A percentile compares a stretch with the other conserved stretches of the same genome.
Evolutionary conservation across 108 stramenopile species (phyloP).

Genomic region (Pinguiococcus pyrenoidosus): DNA sequence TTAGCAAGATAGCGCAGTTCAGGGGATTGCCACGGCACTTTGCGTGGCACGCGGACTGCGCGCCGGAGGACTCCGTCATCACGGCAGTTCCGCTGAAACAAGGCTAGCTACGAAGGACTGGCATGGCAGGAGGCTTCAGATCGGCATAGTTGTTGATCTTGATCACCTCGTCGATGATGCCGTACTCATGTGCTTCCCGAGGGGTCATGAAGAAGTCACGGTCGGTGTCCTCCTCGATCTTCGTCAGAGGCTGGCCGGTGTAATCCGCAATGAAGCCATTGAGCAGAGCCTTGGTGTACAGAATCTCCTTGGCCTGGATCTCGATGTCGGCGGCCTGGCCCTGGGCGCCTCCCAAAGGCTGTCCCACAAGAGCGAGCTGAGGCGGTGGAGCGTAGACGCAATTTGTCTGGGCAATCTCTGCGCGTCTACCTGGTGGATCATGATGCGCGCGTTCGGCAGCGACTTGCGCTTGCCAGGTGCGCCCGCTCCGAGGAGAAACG

Average conservation of each 20-base stretch:
- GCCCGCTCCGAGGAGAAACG: constrained; percentile 82
- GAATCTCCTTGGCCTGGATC: constrained; percentile 92
- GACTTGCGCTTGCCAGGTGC: constrained; percentile 65
- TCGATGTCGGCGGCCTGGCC: constrained; percentile 91
- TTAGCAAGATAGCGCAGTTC: no score
- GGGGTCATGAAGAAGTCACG: constrained; percentile 94
- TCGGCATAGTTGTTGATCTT: constrained; percentile 73
- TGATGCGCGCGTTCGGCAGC: constrained; percentile 82
- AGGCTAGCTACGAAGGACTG: no score
- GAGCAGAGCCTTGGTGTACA: constrained; percentile 69
- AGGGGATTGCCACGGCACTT: no score
- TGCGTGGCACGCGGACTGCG: no score
- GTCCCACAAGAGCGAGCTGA: no score
- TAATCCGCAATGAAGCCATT: constrained; percentile 84
- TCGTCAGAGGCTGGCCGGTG: constrained; percentile 73
- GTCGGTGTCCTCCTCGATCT: constrained; percentile 86
- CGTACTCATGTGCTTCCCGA: constrained; percentile 81
- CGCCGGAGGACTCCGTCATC: no score
- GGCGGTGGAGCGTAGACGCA: no score
- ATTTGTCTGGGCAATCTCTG: no score
- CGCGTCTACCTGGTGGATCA: no score
- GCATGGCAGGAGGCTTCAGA: constrained; percentile 8
- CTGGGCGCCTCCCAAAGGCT: constrained; percentile 88
- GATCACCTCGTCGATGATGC: constrained; percentile 90
- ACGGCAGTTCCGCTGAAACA: no score